Conservation (phyloP, 176 grass and related monocot species). For the Eragrostis nindensis region DNA sequence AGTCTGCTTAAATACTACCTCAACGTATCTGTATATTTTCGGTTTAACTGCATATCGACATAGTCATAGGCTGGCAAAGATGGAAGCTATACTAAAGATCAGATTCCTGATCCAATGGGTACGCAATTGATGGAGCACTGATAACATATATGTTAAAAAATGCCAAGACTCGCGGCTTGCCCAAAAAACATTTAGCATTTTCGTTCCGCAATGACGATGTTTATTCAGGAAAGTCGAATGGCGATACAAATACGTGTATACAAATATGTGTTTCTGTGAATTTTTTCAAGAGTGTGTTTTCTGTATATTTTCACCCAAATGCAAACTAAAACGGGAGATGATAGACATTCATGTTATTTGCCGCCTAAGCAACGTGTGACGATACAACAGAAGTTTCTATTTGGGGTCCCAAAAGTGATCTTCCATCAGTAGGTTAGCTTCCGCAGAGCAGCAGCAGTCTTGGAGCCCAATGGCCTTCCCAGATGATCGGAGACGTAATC, state of each 20-base stretch:
- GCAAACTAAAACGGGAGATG: not conserved
- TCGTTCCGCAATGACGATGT: not conserved
- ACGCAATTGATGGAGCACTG: too few species aligned
- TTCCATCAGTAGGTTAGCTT: constrained; percentile 40
- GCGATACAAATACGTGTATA: not conserved
- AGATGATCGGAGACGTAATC: constrained; percentile 89
- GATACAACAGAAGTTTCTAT: not conserved
- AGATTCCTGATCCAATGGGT: too few species aligned
- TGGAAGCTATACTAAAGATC: too few species aligned
- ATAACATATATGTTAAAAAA: too few species aligned
- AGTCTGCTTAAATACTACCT: too few species aligned
- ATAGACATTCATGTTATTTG: not conserved
- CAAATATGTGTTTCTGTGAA: not conserved
- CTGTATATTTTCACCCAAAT: not conserved
- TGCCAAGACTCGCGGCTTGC: too few species aligned
- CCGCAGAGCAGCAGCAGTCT: constrained; percentile 64
- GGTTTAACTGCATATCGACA: too few species aligned
- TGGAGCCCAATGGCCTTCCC: constrained; percentile 71
- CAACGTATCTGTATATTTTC: too few species aligned
- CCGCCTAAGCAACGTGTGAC: not conserved
- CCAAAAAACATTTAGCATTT: too few species aligned
- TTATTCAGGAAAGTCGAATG: not conserved
- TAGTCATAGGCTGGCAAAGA: too few species aligned
- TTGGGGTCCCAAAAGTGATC: not conserved
- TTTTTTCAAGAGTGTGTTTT: not conserved